These are phyloP conservation scores for Eucalyptus pauciflora DNA, from an alignment of 345 rosid species.

Conservation along the genomic window DNA sequence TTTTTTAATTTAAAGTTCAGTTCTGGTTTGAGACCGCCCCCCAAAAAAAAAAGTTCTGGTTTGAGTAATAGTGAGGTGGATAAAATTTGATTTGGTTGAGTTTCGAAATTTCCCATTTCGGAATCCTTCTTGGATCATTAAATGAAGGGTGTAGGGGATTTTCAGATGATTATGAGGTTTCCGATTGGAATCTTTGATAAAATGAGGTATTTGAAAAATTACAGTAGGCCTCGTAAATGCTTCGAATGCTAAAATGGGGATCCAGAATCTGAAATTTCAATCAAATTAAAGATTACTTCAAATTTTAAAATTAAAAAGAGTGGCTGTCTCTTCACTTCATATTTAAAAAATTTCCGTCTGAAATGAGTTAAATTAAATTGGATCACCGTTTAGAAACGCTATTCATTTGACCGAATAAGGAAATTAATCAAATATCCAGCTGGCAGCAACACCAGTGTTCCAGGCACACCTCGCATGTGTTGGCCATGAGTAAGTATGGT, in stretches of 20 bases:
- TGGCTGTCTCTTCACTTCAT: neutral
- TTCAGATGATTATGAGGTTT: neutral
- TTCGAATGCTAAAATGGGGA: neutral
- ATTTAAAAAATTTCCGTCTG: rapidly evolving
- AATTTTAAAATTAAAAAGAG: neutral
- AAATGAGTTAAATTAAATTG: neutral
- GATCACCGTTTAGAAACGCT: neutral
- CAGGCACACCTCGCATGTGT: neutral
- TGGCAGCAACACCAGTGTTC: neutral
- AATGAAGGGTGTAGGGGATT: neutral
- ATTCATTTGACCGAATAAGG: neutral
- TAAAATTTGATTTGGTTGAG: neutral
- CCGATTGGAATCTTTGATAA: neutral
- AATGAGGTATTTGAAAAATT: neutral
- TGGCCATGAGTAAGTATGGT: neutral
- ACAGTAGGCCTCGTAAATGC: neutral
- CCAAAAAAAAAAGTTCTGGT: too few species aligned
- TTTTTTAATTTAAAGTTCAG: neutral
- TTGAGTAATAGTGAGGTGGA: neutral
- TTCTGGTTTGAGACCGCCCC: neutral
- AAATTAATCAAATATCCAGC: neutral
- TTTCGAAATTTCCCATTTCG: neutral
- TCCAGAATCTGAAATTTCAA: neutral
- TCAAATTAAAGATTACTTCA: neutral
- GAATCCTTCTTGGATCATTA: neutral